phyloP scores from a whole-genome alignment of 768 basidiomycete genomes.

The Calocera viscosa region DNA sequence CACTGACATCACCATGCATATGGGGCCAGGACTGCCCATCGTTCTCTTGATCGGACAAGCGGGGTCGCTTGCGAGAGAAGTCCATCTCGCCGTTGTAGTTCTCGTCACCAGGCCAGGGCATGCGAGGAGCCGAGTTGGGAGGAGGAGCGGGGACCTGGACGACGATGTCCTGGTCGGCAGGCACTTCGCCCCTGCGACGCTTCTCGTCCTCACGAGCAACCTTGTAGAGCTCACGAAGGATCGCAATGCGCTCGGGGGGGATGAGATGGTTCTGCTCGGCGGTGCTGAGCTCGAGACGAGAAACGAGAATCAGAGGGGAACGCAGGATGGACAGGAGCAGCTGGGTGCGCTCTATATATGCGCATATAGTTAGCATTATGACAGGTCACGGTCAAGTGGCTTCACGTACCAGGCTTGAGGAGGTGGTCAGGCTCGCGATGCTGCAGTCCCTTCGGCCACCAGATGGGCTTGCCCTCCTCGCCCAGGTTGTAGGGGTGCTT shows the following conservation, averaged over 20 bases:
- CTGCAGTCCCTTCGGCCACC: constrained; percentile 30
- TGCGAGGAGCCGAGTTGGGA: not conserved
- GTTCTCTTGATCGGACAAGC: not conserved
- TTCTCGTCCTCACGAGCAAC: constrained; percentile 28
- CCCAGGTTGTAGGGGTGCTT: constrained; percentile 31
- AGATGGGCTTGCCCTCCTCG: constrained; percentile 27
- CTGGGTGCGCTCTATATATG: constrained; percentile 25
- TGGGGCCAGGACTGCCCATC: not conserved
- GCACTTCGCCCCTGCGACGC: constrained; percentile 12
- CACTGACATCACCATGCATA: not conserved
- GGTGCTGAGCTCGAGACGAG: constrained; percentile 26
- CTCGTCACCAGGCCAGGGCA: constrained; percentile 7
- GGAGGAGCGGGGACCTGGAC: constrained; percentile 5
- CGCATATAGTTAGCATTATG: not conserved
- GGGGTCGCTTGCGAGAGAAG: not conserved
- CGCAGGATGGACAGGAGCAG: constrained; percentile 26
- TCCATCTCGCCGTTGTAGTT: constrained; percentile 6
- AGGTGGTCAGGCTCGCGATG: constrained; percentile 33
- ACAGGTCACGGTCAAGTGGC: not conserved
- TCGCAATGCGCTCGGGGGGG: constrained; percentile 22
- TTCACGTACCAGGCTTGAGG: constrained; percentile 26
- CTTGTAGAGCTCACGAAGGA: constrained; percentile 27
- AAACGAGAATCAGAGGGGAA: constrained; percentile 20
- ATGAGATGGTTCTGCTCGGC: constrained; percentile 25
- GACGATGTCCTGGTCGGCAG: constrained; percentile 2